phyloP scores from a whole-genome alignment of 2,329 filamentous ascomycete species.

The Cladosporium sp. region DNA sequence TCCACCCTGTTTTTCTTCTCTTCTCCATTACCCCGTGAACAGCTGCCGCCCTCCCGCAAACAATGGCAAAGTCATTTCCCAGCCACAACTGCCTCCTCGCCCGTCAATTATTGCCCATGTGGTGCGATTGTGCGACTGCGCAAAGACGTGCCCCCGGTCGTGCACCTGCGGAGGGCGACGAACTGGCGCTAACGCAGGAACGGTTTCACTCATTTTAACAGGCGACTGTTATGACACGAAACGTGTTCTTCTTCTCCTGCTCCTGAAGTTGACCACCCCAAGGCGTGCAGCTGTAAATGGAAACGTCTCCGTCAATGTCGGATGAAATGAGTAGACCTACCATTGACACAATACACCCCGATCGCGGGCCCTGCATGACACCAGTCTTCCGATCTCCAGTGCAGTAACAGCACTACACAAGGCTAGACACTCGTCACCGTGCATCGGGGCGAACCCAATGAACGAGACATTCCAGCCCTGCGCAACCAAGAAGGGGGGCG shows the following conservation, averaged over 20 bases:
- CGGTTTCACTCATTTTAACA: slow-evolving; percentile 20
- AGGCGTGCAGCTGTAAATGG: background rate
- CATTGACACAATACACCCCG: background rate
- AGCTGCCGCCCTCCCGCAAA: background rate
- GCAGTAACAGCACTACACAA: background rate
- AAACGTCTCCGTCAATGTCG: background rate
- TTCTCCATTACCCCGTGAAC: background rate
- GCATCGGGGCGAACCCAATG: background rate
- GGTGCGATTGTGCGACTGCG: background rate
- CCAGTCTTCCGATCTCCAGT: background rate
- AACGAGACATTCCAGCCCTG: slow-evolving; percentile 20
- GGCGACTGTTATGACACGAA: background rate
- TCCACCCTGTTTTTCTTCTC: background rate
- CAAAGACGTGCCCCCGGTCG: slow-evolving; percentile 10
- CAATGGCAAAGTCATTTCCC: background rate
- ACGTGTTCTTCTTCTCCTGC: background rate
- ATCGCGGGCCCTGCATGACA: background rate
- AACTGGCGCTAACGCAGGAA: slow-evolving; percentile 16
- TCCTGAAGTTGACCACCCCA: background rate
- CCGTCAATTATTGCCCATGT: background rate
- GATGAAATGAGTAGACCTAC: background rate
- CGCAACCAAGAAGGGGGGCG: slow-evolving; percentile 2
- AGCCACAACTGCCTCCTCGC: background rate
- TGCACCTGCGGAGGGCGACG: slow-evolving; percentile 2
- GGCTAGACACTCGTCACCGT: background rate